These are phyloP conservation scores for Ceratocystis smalleyi DNA, from an alignment of 2,329 filamentous ascomycete genomes.

Conservation along the genomic window DNA sequence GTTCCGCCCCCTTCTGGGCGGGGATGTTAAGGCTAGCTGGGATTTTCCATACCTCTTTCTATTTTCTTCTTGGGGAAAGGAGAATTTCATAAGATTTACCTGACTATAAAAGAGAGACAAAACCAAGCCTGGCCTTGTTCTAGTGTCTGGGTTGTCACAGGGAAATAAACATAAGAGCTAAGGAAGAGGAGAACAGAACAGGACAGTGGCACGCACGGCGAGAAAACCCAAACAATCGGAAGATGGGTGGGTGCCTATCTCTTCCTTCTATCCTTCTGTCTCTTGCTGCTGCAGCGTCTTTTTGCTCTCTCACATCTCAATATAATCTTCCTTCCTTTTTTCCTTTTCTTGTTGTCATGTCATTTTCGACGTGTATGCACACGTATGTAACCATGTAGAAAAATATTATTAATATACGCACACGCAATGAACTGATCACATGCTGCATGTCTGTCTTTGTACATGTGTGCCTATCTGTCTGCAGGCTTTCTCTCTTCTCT, in stretches of 20 bases:
- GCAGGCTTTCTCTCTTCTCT: not conserved
- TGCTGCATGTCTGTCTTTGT: not conserved
- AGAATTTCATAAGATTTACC: not conserved
- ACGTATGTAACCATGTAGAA: not conserved
- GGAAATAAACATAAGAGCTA: not conserved
- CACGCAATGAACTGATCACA: not conserved
- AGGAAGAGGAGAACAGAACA: not conserved
- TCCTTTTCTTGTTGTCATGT: not conserved
- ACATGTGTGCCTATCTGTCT: not conserved
- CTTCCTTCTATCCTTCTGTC: not conserved
- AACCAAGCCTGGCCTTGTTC: not conserved
- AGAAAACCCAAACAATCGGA: not conserved
- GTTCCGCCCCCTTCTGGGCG: not conserved
- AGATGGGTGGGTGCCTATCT: not conserved
- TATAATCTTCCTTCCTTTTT: not conserved
- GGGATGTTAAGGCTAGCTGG: constrained; percentile 7
- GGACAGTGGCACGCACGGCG: not conserved
- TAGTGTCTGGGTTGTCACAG: not conserved
- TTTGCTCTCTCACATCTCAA: not conserved
- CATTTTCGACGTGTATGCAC: not conserved
- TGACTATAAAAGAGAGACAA: not conserved
- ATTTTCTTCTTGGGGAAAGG: not conserved
- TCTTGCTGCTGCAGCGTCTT: not conserved
- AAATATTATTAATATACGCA: not conserved
- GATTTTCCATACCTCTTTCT: not conserved